Evolutionary conservation across 345 rosid genomes (phyloP).

Genomic region (Heritiera littoralis): DNA sequence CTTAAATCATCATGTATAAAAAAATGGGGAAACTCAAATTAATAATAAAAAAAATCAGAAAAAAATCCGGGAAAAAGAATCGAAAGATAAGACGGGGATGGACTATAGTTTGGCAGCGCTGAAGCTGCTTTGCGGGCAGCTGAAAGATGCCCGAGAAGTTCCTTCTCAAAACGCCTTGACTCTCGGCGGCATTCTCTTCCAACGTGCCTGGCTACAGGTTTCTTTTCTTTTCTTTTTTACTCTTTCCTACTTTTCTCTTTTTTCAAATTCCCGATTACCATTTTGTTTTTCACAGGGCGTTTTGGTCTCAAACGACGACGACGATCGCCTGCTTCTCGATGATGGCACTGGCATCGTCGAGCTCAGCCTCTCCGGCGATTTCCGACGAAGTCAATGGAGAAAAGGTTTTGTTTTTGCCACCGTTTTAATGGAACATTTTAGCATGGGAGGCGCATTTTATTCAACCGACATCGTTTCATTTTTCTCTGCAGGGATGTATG

Average conservation of each 20-base stretch:
- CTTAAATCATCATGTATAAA: too few relatives aligned
- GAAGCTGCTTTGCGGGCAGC: conserved; percentile 67
- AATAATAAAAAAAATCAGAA: not conserved
- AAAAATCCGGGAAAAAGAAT: too few relatives aligned
- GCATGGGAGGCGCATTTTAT: not conserved
- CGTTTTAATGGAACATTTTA: not conserved
- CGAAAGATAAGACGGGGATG: conserved; percentile 30
- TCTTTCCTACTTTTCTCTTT: not conserved
- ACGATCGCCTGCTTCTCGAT: conserved; percentile 57
- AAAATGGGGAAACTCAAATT: too few relatives aligned
- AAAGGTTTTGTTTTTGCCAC: conserved; percentile 28
- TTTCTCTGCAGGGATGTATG: conserved; percentile 60
- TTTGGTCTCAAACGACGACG: conserved; percentile 51
- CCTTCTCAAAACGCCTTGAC: conserved; percentile 61
- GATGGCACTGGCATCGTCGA: conserved; percentile 74
- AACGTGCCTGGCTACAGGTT: conserved; percentile 92
- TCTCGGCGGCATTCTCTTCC: conserved; percentile 83
- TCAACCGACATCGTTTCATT: not conserved
- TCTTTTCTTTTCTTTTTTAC: not conserved
- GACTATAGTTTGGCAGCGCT: conserved; percentile 84
- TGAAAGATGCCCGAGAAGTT: conserved; percentile 53
- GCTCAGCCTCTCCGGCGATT: conserved; percentile 61
- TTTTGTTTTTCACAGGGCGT: conserved; percentile 50
- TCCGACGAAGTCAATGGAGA: conserved; percentile 64
- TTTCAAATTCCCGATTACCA: not conserved